These are phyloP conservation scores for Panicum miliaceum DNA, from an alignment of 176 grass and related monocot species.

Conservation along the genomic window DNA sequence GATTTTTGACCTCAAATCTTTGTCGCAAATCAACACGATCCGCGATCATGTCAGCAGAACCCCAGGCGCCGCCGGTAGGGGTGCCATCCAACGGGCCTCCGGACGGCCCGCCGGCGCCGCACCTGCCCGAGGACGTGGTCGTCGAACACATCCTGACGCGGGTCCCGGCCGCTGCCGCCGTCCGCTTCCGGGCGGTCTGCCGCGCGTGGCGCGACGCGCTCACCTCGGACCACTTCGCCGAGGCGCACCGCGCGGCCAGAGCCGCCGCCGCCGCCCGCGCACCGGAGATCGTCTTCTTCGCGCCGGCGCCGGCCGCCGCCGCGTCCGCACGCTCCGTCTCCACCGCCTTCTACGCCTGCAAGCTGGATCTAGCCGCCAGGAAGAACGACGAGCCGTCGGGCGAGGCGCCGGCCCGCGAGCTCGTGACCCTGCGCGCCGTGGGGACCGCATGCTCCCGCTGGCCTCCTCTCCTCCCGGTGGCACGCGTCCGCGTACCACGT, in stretches of 20 bases:
- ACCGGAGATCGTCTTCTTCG: constrained; percentile 19
- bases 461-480: neutral
- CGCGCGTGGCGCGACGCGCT: neutral
- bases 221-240: neutral
- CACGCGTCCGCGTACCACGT: neutral
- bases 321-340: neutral
- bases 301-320: neutral
- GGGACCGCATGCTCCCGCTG: too few species aligned
- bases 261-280: neutral
- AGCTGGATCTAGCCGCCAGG: neutral
- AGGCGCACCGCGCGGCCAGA: neutral
- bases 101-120: neutral
- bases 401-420: neutral
- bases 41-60: neutral
- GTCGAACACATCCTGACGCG: neutral
- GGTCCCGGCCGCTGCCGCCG: neutral
- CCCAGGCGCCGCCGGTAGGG: neutral
- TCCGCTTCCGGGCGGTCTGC: neutral
- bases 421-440: neutral
- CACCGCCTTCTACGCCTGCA: neutral
- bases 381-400: neutral
- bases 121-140: neutral
- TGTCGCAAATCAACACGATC: neutral
- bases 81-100: neutral
- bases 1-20: neutral